A percentile compares a stretch with the other conserved stretches of the same genome.
Evolutionary conservation across 495 filamentous ascomycete genomes (phyloP).

Genomic region (Talaromyces adpressus): DNA sequence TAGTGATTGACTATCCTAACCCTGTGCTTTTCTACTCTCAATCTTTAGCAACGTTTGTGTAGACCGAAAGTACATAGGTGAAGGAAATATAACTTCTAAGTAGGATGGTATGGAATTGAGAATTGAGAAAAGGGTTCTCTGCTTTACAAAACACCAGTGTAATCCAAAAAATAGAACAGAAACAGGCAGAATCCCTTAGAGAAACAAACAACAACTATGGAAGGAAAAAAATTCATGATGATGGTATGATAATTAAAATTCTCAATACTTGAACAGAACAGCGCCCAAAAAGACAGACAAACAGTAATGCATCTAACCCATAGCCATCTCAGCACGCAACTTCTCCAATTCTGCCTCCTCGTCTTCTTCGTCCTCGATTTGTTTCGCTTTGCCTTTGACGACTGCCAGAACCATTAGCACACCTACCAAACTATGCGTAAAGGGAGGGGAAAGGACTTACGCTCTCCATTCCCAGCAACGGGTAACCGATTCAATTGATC

Average conservation of each 20-base stretch:
- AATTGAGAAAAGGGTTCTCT: neutral
- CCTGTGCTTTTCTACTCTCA: neutral
- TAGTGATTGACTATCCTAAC: neutral
- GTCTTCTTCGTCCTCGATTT: constrained; percentile 63
- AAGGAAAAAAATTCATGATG: neutral
- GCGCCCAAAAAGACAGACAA: neutral
- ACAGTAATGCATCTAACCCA: constrained; percentile 32
- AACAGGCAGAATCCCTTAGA: neutral
- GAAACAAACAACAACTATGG: neutral
- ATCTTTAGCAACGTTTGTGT: neutral
- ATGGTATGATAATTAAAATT: neutral
- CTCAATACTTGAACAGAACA: neutral
- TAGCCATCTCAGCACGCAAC: constrained; percentile 95
- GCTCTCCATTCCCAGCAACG: constrained; percentile 59
- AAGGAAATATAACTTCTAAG: neutral
- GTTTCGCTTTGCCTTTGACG: constrained; percentile 54
- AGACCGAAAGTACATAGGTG: too few species aligned
- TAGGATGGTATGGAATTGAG: neutral
- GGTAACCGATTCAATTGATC: constrained; percentile 70
- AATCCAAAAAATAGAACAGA: neutral
- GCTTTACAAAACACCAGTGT: neutral
- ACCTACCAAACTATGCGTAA: neutral
- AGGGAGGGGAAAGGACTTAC: constrained; percentile 46
- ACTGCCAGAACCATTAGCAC: constrained; percentile 4
- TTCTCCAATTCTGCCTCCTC: constrained; percentile 93